Evolutionary conservation across 2,329 filamentous ascomycete species (phyloP), one percentile per base, ranked within the genome.

Genomic region (Venturia carpophila): DNA sequence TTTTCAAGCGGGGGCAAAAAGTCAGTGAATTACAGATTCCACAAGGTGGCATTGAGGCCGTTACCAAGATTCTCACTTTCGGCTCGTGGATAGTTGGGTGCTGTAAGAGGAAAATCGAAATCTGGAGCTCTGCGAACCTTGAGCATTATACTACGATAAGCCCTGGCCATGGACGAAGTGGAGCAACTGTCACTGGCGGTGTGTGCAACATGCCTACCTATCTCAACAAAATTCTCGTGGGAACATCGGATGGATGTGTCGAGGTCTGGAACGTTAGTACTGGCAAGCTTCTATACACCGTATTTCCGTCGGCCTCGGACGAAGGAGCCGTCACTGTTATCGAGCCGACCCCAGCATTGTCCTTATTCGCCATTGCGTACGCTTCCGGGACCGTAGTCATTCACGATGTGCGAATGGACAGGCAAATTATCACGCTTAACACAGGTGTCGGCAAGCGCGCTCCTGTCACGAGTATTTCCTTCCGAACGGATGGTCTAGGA

Each of bases 211-310:
- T 97, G 88, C 92, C 93, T 1, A 97, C 94, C 0, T 96, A 92
- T 75, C 77, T 99, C 67, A 99, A 99, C 81, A 99, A 99, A 77
- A 84, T 99, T 56, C 91, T 97, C 69, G 89, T 91, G 2, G 95
- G 91, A 11, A 87, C 91, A 71, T 84, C 84, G 68, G 92, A 99
- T 74, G 94, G 94, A 7, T 89, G 87, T 75, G 87, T 97, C 10
- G 94, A 99, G 73, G 96, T 99, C 62, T 99, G 94, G 93, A 99
- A 99, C 73, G 80, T 99, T 67, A 95, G 89, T 73, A 96, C 91
- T 3, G 92, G 82, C 60, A 96, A 95, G 75, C 82, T 97, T 64
- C 85, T 99, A 37, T 95, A 97, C 75, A 95, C 92, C 1, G 87
- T 99, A 63, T 79, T 94, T 17, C 90, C 94, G 0, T 87, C 90